phyloP scores from a whole-genome alignment of 768 basidiomycete species.

The Panaeolus cyanescens region DNA sequence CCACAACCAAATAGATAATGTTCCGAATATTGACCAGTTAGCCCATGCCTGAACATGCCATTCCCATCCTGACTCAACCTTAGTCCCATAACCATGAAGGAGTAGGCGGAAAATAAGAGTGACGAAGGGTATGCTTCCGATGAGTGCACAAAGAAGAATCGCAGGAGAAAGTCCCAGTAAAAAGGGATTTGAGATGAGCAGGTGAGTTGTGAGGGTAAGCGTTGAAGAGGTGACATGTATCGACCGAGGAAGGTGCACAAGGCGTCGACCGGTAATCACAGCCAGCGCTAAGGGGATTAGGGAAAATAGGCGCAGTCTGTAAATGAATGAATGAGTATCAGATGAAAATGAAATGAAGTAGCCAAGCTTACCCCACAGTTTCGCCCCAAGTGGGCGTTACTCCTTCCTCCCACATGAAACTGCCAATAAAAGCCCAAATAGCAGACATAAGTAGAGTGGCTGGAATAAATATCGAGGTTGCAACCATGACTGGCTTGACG shows the following conservation, averaged over 20 bases:
- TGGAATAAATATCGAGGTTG: conserved; percentile 76
- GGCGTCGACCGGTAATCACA: conserved; percentile 67
- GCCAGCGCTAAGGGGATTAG: conserved; percentile 72
- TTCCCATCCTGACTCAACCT: conserved; percentile 29
- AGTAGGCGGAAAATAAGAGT: conserved; percentile 79
- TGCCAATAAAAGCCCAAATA: conserved; percentile 81
- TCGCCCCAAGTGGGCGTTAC: conserved; percentile 78
- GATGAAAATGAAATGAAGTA: neutral
- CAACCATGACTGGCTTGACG: conserved; percentile 81
- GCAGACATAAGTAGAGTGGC: conserved; percentile 73
- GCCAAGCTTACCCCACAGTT: conserved; percentile 64
- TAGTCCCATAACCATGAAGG: conserved; percentile 57
- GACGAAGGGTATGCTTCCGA: conserved; percentile 78
- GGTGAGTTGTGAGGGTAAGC: conserved; percentile 61
- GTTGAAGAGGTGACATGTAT: conserved; percentile 67
- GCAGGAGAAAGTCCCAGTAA: conserved; percentile 74
- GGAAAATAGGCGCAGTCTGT: conserved; percentile 77
- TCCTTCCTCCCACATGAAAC: conserved; percentile 61
- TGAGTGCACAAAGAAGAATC: conserved; percentile 65
- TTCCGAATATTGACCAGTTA: conserved; percentile 48
- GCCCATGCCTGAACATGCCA: conserved; percentile 44
- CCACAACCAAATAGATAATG: conserved; percentile 69
- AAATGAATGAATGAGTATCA: conserved; percentile 6
- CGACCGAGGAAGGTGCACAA: conserved; percentile 69
- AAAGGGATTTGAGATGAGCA: conserved; percentile 73